Conservation (phyloP, 192 early-diverging fungal species). For the Dissophora globulifera region DNA sequence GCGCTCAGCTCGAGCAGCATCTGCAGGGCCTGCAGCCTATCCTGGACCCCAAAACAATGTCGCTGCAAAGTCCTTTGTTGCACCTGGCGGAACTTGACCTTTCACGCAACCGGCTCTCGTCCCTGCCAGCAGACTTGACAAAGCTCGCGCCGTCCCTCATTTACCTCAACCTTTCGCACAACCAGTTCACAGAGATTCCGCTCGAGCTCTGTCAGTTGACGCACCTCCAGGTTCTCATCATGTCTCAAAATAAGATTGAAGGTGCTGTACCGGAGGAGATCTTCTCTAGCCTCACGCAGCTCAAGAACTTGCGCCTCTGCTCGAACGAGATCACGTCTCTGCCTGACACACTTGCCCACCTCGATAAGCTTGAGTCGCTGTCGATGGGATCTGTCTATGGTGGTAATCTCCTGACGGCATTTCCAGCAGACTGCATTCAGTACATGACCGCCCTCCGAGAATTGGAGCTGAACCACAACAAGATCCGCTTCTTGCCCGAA, state of each 20-base stretch:
- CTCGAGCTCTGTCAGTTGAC: slow-evolving; percentile 55
- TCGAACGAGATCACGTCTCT: slow-evolving; percentile 58
- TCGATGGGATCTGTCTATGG: slow-evolving; percentile 65
- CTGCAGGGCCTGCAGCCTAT: slow-evolving; percentile 39
- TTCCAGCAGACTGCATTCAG: slow-evolving; percentile 54
- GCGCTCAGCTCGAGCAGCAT: slow-evolving; percentile 49
- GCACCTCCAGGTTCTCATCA: slow-evolving; percentile 55
- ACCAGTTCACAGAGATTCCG: slow-evolving; percentile 60
- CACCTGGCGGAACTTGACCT: slow-evolving; percentile 63
- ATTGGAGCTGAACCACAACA: slow-evolving; percentile 64
- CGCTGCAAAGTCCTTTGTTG: slow-evolving; percentile 49
- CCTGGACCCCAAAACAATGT: slow-evolving; percentile 32
- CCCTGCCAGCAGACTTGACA: slow-evolving; percentile 53
- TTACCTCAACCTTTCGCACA: slow-evolving; percentile 59
- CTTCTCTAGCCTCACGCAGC: slow-evolving; percentile 45
- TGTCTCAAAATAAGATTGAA: slow-evolving; percentile 60
- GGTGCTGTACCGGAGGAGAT: slow-evolving; percentile 54
- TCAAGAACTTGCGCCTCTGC: slow-evolving; percentile 54
- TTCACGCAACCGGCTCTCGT: slow-evolving; percentile 59
- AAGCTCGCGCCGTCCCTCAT: slow-evolving; percentile 43
- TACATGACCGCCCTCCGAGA: slow-evolving; percentile 58
- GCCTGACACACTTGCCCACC: slow-evolving; percentile 39
- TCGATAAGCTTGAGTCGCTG: slow-evolving; percentile 55
- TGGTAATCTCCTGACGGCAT: slow-evolving; percentile 53
- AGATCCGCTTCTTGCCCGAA: slow-evolving; percentile 54